Evolutionary conservation across 371 early-diverging fungal genomes (phyloP).

Genomic region (Chytridium lagenaria): DNA sequence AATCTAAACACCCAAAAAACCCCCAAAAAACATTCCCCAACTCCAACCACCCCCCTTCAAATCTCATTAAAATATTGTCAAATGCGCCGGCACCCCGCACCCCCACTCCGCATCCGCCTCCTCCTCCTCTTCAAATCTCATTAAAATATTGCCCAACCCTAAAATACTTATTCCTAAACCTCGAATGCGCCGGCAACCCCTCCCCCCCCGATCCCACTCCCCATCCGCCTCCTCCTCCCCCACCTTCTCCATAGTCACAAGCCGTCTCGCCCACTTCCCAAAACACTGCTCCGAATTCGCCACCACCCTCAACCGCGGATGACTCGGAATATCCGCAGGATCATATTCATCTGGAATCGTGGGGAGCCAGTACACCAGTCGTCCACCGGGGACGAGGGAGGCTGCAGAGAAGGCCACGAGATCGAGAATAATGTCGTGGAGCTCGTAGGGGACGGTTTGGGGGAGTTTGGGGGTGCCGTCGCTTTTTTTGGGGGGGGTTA

Average conservation of each 20-base stretch:
- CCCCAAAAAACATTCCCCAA: no score
- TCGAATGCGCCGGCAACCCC: constrained; percentile 25
- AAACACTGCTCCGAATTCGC: constrained; percentile 93
- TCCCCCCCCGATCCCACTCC: constrained; percentile 15
- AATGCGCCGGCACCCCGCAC: constrained; percentile 25
- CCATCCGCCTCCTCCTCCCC: constrained; percentile 27
- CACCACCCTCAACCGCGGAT: constrained; percentile 79
- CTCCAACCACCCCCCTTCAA: no score
- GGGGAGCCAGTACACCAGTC: constrained; percentile 96
- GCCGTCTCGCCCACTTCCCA: constrained; percentile 90
- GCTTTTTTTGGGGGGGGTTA: constrained; percentile 38
- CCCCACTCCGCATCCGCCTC: no score
- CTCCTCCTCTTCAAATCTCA: no score
- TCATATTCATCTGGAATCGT: constrained; percentile 86
- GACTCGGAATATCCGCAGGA: constrained; percentile 81
- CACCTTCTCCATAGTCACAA: constrained; percentile 93
- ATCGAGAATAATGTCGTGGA: constrained; percentile 87
- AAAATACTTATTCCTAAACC: constrained; percentile 28
- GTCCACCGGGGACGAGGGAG: constrained; percentile 80
- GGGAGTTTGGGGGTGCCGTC: constrained; percentile 68
- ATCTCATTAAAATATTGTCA: constrained; percentile 16
- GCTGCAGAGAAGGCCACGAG: constrained; percentile 84
- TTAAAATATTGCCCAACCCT: constrained; percentile 13
- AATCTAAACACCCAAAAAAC: no score
- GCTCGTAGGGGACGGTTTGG: constrained; percentile 90